Percentiles rank a stretch among this genome's conserved stretches.
Conservation (phyloP, 441 rosid genomes). For the Pelargonium australe region DNA sequence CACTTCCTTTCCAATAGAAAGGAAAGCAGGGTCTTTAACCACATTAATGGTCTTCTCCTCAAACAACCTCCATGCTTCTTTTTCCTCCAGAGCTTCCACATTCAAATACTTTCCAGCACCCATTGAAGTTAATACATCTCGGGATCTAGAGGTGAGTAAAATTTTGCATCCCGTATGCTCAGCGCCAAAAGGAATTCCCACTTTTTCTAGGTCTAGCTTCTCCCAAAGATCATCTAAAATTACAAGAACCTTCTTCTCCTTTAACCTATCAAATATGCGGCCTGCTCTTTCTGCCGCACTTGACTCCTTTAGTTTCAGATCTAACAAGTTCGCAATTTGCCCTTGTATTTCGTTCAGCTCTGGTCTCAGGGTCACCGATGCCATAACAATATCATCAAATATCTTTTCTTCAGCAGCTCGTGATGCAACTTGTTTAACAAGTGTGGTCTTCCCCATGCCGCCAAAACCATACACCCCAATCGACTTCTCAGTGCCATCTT, state of each 20-base stretch:
- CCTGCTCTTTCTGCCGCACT: neutral
- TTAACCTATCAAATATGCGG: neutral
- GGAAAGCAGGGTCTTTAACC: neutral
- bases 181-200: neutral
- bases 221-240: slow-evolving; percentile 10
- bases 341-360: slow-evolving; percentile 3
- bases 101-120: neutral
- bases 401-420: slow-evolving; percentile 2
- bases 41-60: neutral
- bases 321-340: neutral
- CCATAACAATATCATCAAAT: slow-evolving; percentile 10
- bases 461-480: slow-evolving; percentile 21
- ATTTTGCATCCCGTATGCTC: neutral
- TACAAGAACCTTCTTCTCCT: neutral
- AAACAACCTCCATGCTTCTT: slow-evolving; percentile 16
- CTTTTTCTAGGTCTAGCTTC: neutral
- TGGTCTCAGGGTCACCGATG: neutral
- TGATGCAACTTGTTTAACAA: slow-evolving; percentile 7
- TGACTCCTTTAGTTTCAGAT: neutral
- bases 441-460: slow-evolving; percentile 26
- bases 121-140: neutral
- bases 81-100: neutral
- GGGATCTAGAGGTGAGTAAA: neutral
- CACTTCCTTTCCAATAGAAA: neutral
- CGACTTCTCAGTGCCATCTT: neutral